Percentiles rank a stretch among this genome's conserved stretches.
Evolutionary conservation across 768 basidiomycete species (phyloP).

Genomic region (Podaxis sp.): DNA sequence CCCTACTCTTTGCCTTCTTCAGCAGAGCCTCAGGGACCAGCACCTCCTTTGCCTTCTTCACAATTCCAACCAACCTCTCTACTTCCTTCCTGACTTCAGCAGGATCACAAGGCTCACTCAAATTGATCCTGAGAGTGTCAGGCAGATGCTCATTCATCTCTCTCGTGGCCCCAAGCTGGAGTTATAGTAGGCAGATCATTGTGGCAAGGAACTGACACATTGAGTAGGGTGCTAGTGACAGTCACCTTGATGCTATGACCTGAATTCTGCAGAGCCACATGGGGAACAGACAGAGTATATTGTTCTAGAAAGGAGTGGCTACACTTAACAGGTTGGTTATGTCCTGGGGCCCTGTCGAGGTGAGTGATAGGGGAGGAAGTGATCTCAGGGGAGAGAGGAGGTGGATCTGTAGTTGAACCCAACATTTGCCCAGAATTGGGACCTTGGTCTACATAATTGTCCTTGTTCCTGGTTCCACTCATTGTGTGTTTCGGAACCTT

Average conservation of each 20-base stretch:
- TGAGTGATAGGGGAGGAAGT: neutral
- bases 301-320: neutral
- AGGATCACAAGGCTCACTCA: conserved; percentile 26
- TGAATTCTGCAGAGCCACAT: conserved; percentile 62
- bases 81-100: conserved; percentile 51
- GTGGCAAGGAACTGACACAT: conserved; percentile 70
- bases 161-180: conserved; percentile 51
- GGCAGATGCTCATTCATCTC: conserved; percentile 61
- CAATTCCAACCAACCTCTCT: conserved; percentile 62
- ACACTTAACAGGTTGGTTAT: neutral
- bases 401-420: conserved; percentile 1
- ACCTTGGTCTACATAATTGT: conserved; percentile 19
- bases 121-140: conserved; percentile 46
- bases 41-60: conserved; percentile 20
- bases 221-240: conserved; percentile 60
- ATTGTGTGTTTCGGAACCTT: conserved; percentile 29
- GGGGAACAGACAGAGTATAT: conserved; percentile 11
- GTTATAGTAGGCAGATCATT: conserved; percentile 70
- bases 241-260: conserved; percentile 53
- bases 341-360: conserved; percentile 2
- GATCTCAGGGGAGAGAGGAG: conserved; percentile 4
- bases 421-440: neutral
- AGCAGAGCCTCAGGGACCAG: conserved; percentile 39
- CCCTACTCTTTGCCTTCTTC: conserved; percentile 28
- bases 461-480: conserved; percentile 27